Evolutionary conservation across 202 grass and related monocot genomes (phyloP).

Genomic region (Miscanthus sacchariflorus): DNA sequence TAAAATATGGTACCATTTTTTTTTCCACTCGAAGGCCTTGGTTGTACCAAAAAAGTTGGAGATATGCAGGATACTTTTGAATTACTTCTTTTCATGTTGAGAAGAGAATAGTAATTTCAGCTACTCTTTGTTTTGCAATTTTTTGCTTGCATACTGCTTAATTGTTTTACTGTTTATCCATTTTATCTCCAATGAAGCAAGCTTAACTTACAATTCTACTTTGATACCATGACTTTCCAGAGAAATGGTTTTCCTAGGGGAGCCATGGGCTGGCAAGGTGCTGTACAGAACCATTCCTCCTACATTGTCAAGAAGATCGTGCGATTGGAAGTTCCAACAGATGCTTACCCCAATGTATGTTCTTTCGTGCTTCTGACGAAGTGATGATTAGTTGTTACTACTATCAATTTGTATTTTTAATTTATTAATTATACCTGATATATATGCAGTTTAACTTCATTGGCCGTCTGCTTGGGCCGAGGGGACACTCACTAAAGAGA

Average conservation of each 20-base stretch:
- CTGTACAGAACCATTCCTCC: conserved; percentile 40
- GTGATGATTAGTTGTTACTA: conserved; percentile 12
- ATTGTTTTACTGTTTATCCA: conserved; percentile 14
- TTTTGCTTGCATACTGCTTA: conserved; percentile 34
- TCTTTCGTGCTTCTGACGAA: background rate
- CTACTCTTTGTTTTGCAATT: conserved; percentile 33
- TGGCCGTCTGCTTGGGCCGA: conserved; percentile 76
- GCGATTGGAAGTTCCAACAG: conserved; percentile 56
- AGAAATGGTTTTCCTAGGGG: conserved; percentile 57
- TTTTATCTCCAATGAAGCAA: conserved; percentile 39
- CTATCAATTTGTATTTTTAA: conserved; percentile 38
- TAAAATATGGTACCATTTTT: background rate
- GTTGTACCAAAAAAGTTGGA: background rate
- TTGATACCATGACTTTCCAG: conserved; percentile 31
- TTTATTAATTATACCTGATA: conserved; percentile 35
- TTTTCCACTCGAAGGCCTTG: background rate
- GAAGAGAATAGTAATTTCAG: conserved; percentile 28
- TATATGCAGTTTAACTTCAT: conserved; percentile 78
- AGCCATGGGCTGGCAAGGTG: conserved; percentile 60
- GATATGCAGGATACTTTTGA: conserved; percentile 4
- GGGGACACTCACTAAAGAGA: conserved; percentile 86
- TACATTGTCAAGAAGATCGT: conserved; percentile 57
- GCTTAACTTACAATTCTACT: conserved; percentile 20
- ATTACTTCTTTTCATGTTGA: conserved; percentile 39
- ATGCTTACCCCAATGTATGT: conserved; percentile 57